Evolutionary conservation across 371 early-diverging fungal species (phyloP), one percentile per base, ranked within the genome.

Genomic region (Synchytrium microbalum): DNA sequence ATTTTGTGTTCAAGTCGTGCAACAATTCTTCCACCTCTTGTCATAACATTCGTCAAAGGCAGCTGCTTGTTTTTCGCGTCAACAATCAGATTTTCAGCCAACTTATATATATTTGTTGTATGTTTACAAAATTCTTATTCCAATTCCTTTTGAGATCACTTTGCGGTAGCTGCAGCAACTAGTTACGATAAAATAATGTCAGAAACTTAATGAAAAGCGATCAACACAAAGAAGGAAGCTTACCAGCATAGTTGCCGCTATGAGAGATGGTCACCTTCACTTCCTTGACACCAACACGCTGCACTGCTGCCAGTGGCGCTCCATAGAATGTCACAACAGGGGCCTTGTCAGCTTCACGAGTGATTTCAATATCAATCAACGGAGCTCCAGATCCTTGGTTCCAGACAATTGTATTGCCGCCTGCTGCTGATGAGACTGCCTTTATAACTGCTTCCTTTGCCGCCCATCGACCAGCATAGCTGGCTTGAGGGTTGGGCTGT

Each of bases 381-480:
- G 95, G 92, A 1, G 95, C 96, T 23, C 77, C 96, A 19, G 89
- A 86, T 26, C 95, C 95, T 61, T 85, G 75, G 23, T 84, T 83
- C 82, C 87, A 85, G 32, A 93, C 90, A 61, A 75, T 75, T 53
- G 79, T 78, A 24, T 78, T 72, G 0, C 73, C 75, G 26, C 73
- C 66, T 23, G 75, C 66, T 14, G 69, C 64, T 10, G 89, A 88
- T 38, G 87, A 85, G 53, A 96, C 86, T 2, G 96, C 94, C 85
- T 96, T 96, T 74, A 96, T 84, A 16, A 93, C 92, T 1, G 96
- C 91, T 75, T 96, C 96, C 83, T 96, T 96, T 63, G 96, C 96
- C 5, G 92, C 91, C 95, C 96, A 95, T 25, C 90, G 85, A 54
- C 96, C 96, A 31, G 96, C 90, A 71, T 90, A 93, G 77, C 91